Base-by-base conservation (phyloP, 2,329 filamentous ascomycete genomes). In the Dendrostoma leiphaemia region DNA sequence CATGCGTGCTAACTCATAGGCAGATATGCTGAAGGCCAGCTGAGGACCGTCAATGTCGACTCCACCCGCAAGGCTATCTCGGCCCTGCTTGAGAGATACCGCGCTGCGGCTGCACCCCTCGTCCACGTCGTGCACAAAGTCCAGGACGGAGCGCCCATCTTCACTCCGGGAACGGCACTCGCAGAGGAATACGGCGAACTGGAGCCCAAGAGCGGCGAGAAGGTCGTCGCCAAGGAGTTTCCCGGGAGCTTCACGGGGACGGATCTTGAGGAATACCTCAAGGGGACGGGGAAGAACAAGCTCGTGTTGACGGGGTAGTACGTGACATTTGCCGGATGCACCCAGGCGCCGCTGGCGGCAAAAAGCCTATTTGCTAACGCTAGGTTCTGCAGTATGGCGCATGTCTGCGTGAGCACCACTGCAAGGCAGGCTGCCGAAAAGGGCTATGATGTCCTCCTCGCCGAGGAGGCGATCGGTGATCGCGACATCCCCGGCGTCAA, bases 391-490 rank as follows among this genome's bases (percentile, higher is more conserved):
- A 49, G 51, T 32, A 54, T 54, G 45, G 84, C 86, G 2, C 85
- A 89, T 65, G 80, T 89, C 1, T 77, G 73, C 80, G 84, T 75
- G 68, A 88, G 57, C 71, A 83, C 83, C 0, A 89, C 86, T 0
- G 82, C 85, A 0, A 72, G 85, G 41, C 78, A 84, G 47, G 86
- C 74, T 1, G 74, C 70, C 4, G 79, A 89, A 65, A 71, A 75
- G 31, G 86, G 84, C 0, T 88, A 83, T 63, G 84, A 89, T 63
- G 79, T 88, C 23, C 52, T 88, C 1, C 64, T 89, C 21, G 80
- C 77, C 0, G 73, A 79, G 61, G 86, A 88, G 64, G 84, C 75
- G 0, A 78, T 89, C 34, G 85, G 86, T 0, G 85, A 88, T 65
- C 69, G 86, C 8, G 77, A 88, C 64, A 86, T 89, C 41, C 85